Evolutionary conservation across 805 yeast genomes (phyloP).

Genomic region (Lipomyces sp.): DNA sequence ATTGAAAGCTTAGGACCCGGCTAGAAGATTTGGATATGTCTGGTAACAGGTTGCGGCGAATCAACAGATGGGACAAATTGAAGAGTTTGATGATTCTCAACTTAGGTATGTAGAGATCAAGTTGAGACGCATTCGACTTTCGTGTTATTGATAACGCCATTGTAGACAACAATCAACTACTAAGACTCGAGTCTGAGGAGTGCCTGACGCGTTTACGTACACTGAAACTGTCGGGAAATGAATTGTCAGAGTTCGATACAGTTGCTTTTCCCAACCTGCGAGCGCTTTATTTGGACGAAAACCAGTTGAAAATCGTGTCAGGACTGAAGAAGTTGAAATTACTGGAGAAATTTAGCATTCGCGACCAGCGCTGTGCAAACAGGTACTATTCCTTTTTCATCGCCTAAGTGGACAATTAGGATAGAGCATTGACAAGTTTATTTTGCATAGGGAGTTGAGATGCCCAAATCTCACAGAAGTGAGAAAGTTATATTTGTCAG

Average conservation of each 20-base stretch:
- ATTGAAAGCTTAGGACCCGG: conserved; percentile 4
- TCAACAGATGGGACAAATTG: conserved; percentile 34
- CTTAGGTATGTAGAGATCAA: conserved; percentile 38
- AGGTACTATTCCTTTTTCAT: no score
- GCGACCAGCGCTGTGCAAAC: conserved; percentile 29
- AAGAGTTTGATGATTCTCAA: conserved; percentile 41
- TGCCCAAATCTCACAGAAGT: conserved; percentile 35
- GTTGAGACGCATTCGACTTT: not conserved
- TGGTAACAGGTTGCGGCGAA: conserved; percentile 28
- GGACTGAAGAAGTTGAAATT: conserved; percentile 39
- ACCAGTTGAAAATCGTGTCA: conserved; percentile 33
- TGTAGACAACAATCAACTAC: conserved; percentile 30
- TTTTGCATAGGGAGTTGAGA: conserved; percentile 5
- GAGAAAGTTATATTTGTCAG: conserved; percentile 43
- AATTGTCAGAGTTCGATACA: conserved; percentile 16
- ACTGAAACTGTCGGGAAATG: conserved; percentile 45
- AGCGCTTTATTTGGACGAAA: conserved; percentile 29
- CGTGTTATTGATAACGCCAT: not conserved
- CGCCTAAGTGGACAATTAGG: no score
- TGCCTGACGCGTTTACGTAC: conserved; percentile 41
- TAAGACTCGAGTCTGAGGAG: conserved; percentile 15
- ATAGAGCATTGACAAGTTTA: no score
- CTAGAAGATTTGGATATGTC: conserved; percentile 33
- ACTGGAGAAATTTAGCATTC: conserved; percentile 43
- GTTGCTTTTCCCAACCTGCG: conserved; percentile 29